Base-by-base conservation (phyloP, 768 basidiomycete species). In the Royoungia palumana region DNA sequence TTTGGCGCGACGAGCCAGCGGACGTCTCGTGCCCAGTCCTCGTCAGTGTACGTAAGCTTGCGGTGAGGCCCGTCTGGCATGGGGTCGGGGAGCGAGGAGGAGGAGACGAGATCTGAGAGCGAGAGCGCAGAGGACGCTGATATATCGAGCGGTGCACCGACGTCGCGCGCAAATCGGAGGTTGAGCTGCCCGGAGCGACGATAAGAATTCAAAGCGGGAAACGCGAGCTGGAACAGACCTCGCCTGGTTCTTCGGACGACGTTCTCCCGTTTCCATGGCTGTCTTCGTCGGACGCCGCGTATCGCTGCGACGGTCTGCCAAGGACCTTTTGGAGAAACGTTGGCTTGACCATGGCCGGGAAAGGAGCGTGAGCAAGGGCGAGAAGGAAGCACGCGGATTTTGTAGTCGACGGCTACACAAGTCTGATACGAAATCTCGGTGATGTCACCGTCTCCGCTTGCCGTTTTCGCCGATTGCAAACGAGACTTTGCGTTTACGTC, bases 11-110 rank as follows among this genome's bases (percentile, higher is more conserved):
- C 76, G 25, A 88, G 78, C 81, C 81, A 85, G 28, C 81, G 75
- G 16, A 85, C 78, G 42, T 87, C 85, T 53, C 75, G 78, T 12
- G 81, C 77, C 86, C 83, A 87, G 55, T 84, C 79, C 44, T 81
- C 74, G 57, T 80, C 77, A 4, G 75, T 76, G 60, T 74, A 73
- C 16, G 70, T 68, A 45, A 63, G 54, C 32, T 69, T 64, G 48
- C 63, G 55, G 40, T 64, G 19, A 43, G 49, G 32, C 52, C 59
- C 20, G 25, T 41, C 49, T 1, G 51, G 56, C 62, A 63, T 68
- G 49, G 61, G 55, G 20, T 70, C 69, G 20, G 71, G 65, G 22
- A 61, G 58, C 5, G 69, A 61, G 25, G 41, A 44, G 5, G 64
- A 52, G 4, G 70, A 62, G 6, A 72, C 72, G 41, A 70, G 55